phyloP scores from a whole-genome alignment of 2,329 filamentous ascomycete genomes.

The Stemphylium lycopersici region DNA sequence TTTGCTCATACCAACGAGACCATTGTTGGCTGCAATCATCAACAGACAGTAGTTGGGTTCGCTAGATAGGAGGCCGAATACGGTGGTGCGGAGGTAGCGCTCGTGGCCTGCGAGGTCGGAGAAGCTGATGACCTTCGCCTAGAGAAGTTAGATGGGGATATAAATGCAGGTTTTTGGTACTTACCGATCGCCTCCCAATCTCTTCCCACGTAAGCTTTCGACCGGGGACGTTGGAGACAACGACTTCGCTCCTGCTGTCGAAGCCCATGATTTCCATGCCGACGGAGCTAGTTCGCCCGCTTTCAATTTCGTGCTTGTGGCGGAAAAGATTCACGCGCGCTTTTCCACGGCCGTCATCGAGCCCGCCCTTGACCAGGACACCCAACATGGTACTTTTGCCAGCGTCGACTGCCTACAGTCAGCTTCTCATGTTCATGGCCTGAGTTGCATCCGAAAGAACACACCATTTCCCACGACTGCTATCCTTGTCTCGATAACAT shows the following conservation, averaged over 20 bases:
- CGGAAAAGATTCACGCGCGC: conserved; percentile 95
- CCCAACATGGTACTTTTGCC: conserved; percentile 97
- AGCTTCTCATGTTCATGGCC: conserved; percentile 3
- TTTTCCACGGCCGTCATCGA: conserved; percentile 93
- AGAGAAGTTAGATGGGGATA: conserved; percentile 14
- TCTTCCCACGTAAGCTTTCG: conserved; percentile 95
- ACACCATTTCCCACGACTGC: conserved; percentile 92
- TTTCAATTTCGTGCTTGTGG: conserved; percentile 98
- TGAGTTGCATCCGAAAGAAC: conserved; percentile 18
- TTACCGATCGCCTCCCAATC: conserved; percentile 84
- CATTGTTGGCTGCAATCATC: conserved; percentile 99
- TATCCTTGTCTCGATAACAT: conserved; percentile 94
- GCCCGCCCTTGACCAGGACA: conserved; percentile 90
- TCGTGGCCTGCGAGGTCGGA: conserved; percentile 96
- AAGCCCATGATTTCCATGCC: conserved; percentile 99
- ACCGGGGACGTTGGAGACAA: conserved; percentile 81
- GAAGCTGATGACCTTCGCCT: conserved; percentile 93
- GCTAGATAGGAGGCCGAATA: conserved; percentile 91
- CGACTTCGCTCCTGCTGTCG: conserved; percentile 81
- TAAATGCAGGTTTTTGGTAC: conserved; percentile 2
- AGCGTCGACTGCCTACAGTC: conserved; percentile 71
- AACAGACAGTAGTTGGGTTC: conserved; percentile 97
- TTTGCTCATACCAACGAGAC: conserved; percentile 96
- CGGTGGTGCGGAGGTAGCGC: conserved; percentile 91
- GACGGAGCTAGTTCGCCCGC: conserved; percentile 91